phyloP scores from a whole-genome alignment of 2,329 filamentous ascomycete genomes.

The Macrophomina pseudophaseolina region DNA sequence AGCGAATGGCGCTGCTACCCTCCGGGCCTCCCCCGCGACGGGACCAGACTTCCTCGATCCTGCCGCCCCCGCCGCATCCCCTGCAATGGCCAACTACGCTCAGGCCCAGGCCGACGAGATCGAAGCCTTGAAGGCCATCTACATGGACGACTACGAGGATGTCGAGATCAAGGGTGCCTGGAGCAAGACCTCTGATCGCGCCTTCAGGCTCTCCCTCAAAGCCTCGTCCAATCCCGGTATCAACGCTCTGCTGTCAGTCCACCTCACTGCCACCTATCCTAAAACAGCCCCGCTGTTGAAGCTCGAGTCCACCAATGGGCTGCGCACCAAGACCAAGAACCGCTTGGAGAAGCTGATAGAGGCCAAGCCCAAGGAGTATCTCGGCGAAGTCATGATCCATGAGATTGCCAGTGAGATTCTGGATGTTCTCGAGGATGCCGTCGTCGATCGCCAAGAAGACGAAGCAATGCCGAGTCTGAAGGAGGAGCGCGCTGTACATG shows the following conservation, averaged over 20 bases:
- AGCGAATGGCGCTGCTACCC: slow-evolving; percentile 31
- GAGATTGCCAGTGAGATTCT: slow-evolving; percentile 65
- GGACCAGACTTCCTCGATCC: slow-evolving; percentile 32
- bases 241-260: slow-evolving; percentile 73
- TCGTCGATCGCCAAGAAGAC: slow-evolving; percentile 74
- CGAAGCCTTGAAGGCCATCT: slow-evolving; percentile 84
- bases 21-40: slow-evolving; percentile 31
- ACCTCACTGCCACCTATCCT: slow-evolving; percentile 88
- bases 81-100: slow-evolving; percentile 67
- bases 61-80: slow-evolving; percentile 28
- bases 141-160: slow-evolving; percentile 83
- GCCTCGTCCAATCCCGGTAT: slow-evolving; percentile 75
- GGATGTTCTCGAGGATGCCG: slow-evolving; percentile 84
- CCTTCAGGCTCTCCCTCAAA: slow-evolving; percentile 80
- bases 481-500: slow-evolving; percentile 83
- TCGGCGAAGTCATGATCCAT: slow-evolving; percentile 70
- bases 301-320: slow-evolving; percentile 66
- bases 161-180: slow-evolving; percentile 76
- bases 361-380: slow-evolving; percentile 68
- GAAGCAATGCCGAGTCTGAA: slow-evolving; percentile 83
- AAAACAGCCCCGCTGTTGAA: slow-evolving; percentile 77
- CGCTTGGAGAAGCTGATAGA: slow-evolving; percentile 73
- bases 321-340: slow-evolving; percentile 73
- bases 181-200: slow-evolving; percentile 83
- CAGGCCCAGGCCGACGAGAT: slow-evolving; percentile 89